Base-by-base conservation (phyloP, 768 basidiomycete species). In the Hypholoma sublateritium region DNA sequence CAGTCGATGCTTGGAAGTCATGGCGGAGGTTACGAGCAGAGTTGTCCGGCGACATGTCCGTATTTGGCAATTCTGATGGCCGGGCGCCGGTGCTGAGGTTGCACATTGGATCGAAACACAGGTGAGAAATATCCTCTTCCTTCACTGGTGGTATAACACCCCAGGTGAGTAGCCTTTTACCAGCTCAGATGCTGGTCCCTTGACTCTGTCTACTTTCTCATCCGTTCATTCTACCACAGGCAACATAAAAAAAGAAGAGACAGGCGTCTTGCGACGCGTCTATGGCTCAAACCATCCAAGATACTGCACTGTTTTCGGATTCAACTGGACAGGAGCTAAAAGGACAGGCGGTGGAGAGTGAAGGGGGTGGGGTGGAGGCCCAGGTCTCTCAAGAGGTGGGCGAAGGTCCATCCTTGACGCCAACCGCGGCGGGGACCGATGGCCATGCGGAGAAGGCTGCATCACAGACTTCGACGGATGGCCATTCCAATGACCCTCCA, bases 221-320 rank as follows among this genome's bases (percentile, higher is more conserved):
- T 13, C 5, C 39, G 14, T 41, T 16, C 1, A 16, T 41, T 17
- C 17, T 5, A 4, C 39, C 6, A 17, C 39, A 65, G 68, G 69
- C 72, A 71, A 63, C 65, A 62, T 56, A 69, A 70, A 69, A 53
- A 71, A 57, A 57, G 65, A 63, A 68, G 66, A 72, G 65, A 68
- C 66, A 70, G 74, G 84, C 85, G 86, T 88, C 85, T 76, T 72
- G 60, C 72, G 81, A 86, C 88, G 87, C 86, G 89, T 88, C 77
- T 84, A 91, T 91, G 89, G 88, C 87, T 70, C 77, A 83, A 78
- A 80, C 73, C 74, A 84, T 82, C 71, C 73, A 74, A 67, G 69
- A 75, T 72, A 65, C 70, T 60, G 72, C 72, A 69, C 72, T 72
- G 73, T 71, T 72, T 71, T 67, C 76, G 67, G 80, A 80, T 67